Evolutionary conservation across 345 rosid species (phyloP), one percentile per base, ranked within the genome.

Genomic region (Erysimum cheiranthoides): DNA sequence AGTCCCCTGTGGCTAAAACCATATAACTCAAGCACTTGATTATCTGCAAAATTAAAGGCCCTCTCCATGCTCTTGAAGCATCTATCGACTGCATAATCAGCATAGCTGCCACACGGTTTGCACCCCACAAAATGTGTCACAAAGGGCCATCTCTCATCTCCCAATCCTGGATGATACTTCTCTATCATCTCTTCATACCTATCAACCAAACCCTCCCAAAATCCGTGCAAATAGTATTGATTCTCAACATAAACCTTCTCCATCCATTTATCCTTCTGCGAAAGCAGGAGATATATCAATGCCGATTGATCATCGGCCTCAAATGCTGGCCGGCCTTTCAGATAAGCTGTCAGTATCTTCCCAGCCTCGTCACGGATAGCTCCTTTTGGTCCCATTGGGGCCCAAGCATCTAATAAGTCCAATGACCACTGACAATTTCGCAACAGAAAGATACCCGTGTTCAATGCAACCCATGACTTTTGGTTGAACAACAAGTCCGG

Each of bases 111-210:
- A 78, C 98, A 92, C 68, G 98, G 95, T 77, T 92, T 92, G 84
- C 97, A 94, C 5, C 97, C 97, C 27, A 94, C 98, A 10, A 94
- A 94, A 80, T 94, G 95, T 12, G 98, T 89, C 66, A 94, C 97
- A 68, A 94, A 94, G 0, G 98, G 98, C 98, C 98, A 94, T 84
- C 98, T 90, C 81, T 94, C 97, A 69, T 94, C 97, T 0, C 98
- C 98, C 75, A 90, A 78, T 3, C 98, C 97, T 0, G 97, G 95
- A 82, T 90, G 96, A 79, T 92, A 86, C 88, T 89, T 94, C 75
- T 89, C 96, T 10, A 94, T 80, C 93, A 94, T 92, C 83, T 94
- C 96, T 82, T 94, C 97, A 4, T 92, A 94, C 78, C 79, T 79
- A 75, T 92, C 96, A 73, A 94, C 97, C 84, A 94, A 79, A 13